Percentiles rank a stretch among this genome's conserved stretches.
Conservation (phyloP, 139 green algal genomes). For the Ulvella scutata region DNA sequence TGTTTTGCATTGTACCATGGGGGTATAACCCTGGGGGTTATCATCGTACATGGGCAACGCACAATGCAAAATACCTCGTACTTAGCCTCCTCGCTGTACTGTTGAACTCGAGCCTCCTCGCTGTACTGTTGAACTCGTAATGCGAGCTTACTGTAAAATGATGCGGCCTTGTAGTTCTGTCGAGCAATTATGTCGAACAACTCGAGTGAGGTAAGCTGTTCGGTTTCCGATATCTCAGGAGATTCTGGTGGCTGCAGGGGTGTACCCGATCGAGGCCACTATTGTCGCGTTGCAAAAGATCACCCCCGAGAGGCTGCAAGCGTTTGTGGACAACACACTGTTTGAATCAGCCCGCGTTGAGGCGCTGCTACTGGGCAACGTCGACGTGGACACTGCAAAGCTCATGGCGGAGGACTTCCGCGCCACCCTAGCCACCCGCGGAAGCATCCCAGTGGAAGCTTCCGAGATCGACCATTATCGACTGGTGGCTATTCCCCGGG, state of each 20-base stretch:
- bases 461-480: neutral
- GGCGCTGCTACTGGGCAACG: constrained; percentile 32
- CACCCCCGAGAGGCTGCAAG: constrained; percentile 17
- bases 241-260: neutral
- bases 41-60: too few relatives aligned
- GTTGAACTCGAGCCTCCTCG: too few relatives aligned
- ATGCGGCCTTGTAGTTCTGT: too few relatives aligned
- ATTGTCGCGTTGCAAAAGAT: constrained; percentile 24
- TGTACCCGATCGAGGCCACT: constrained; percentile 66
- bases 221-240: too few relatives aligned
- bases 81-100: too few relatives aligned
- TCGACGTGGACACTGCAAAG: constrained; percentile 9
- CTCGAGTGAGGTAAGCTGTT: too few relatives aligned
- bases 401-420: constrained; percentile 7
- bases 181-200: too few relatives aligned
- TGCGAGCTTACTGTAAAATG: too few relatives aligned
- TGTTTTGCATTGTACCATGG: too few relatives aligned
- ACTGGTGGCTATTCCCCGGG: constrained; percentile 23
- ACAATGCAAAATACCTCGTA: too few relatives aligned
- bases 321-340: constrained; percentile 13
- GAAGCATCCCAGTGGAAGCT: neutral
- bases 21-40: too few relatives aligned
- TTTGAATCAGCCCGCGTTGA: constrained; percentile 17
- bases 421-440: neutral
- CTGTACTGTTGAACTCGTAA: too few relatives aligned